A percentile compares a stretch with the other conserved stretches of the same genome.
phyloP scores from a whole-genome alignment of 495 filamentous ascomycete genomes.

The Podospora pseudocomata region DNA sequence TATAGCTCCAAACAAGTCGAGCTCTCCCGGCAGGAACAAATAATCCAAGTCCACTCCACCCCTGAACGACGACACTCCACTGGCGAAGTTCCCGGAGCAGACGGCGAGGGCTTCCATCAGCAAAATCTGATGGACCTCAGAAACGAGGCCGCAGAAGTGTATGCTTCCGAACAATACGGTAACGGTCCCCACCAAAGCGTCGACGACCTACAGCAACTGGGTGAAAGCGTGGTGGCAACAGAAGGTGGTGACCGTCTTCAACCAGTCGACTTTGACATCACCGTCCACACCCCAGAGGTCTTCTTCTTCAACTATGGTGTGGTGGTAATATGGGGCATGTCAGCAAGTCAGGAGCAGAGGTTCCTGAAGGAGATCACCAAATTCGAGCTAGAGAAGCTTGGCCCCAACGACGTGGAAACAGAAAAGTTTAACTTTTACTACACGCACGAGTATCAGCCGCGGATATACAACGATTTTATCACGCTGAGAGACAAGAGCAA shows the following conservation, averaged over 20 bases:
- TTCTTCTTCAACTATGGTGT: constrained; percentile 98
- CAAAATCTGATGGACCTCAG: constrained; percentile 32
- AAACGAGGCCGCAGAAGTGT: background rate
- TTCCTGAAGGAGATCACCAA: constrained; percentile 94
- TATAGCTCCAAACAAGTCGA: constrained; percentile 51
- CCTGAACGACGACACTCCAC: constrained; percentile 53
- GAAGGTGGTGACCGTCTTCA: constrained; percentile 24
- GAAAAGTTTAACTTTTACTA: constrained; percentile 99
- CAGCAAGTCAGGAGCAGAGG: constrained; percentile 71
- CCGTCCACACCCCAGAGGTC: constrained; percentile 84
- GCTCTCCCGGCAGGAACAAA: constrained; percentile 26
- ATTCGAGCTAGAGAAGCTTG: constrained; percentile 87
- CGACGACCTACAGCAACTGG: background rate
- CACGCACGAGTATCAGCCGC: constrained; percentile 90
- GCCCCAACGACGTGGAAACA: constrained; percentile 82
- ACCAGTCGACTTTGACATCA: constrained; percentile 60
- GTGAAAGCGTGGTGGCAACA: constrained; percentile 18
- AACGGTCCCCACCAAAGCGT: constrained; percentile 11
- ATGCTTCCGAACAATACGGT: constrained; percentile 7
- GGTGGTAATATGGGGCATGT: constrained; percentile 99
- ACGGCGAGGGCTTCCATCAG: constrained; percentile 13
- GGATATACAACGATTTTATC: constrained; percentile 99
- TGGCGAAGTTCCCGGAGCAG: constrained; percentile 21
- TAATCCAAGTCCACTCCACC: constrained; percentile 48
- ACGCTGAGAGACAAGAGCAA: constrained; percentile 85